Evolutionary conservation across 1,284 basidiomycete species (phyloP).

Genomic region (Peniophora sp.): DNA sequence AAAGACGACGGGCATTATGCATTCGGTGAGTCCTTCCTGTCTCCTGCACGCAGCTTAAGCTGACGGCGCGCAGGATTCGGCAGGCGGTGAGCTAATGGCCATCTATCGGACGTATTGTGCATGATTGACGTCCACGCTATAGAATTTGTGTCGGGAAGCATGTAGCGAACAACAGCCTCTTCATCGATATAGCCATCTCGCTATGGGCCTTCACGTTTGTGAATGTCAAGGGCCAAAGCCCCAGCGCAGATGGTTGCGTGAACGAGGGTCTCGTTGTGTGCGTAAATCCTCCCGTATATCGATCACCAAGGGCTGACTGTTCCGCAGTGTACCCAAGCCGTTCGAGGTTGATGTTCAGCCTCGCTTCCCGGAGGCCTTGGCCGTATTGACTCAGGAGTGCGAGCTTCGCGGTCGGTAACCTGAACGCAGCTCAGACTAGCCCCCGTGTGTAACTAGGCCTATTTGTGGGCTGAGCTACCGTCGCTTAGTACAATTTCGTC

Average conservation of each 20-base stretch:
- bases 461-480: too few relatives aligned
- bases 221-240: background rate
- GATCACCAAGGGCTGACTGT: too few relatives aligned
- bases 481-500: too few relatives aligned
- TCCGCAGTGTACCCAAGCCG: background rate
- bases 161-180: slow-evolving; percentile 4
- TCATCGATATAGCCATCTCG: slow-evolving; percentile 2
- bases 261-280: slow-evolving; percentile 3
- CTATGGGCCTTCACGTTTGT: slow-evolving; percentile 1
- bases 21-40: too few relatives aligned
- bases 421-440: too few relatives aligned
- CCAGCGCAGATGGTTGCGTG: background rate
- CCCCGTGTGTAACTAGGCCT: too few relatives aligned
- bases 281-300: background rate
- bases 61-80: background rate
- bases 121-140: background rate
- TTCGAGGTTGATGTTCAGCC: background rate
- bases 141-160: slow-evolving; percentile 2
- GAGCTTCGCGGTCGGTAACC: too few relatives aligned
- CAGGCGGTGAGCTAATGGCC: background rate
- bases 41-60: slow-evolving; percentile 1
- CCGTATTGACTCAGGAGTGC: background rate
- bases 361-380: slow-evolving; percentile 1
- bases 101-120: background rate
- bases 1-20: background rate